Evolutionary conservation across 2,329 filamentous ascomycete species (phyloP).

Genomic region (Colletotrichum neosansevieriae): DNA sequence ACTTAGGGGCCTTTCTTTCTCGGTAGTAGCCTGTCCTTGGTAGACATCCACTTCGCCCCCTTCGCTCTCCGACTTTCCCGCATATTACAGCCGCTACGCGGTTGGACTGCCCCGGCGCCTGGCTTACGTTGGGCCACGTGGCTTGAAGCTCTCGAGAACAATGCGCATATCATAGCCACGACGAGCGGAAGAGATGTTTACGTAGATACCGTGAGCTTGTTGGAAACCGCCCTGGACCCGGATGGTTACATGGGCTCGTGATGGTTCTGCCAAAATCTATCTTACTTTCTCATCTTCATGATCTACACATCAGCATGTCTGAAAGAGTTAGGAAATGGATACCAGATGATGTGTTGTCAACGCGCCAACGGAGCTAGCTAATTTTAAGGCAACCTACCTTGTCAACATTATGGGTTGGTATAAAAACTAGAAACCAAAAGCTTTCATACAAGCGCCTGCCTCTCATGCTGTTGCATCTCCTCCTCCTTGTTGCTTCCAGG

Average conservation of each 20-base stretch:
- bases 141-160: conserved; percentile 76
- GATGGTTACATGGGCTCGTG: conserved; percentile 18
- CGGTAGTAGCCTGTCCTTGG: conserved; percentile 65
- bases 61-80: conserved; percentile 78
- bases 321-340: no score
- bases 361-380: no score
- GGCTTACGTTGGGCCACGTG: conserved; percentile 75
- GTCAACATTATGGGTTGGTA: no score
- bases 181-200: conserved; percentile 71
- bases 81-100: conserved; percentile 73
- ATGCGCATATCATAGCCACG: conserved; percentile 73
- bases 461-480: conserved; percentile 45
- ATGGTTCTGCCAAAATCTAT: background rate
- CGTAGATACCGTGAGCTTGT: conserved; percentile 70
- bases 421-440: no score
- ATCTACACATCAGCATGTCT: no score
- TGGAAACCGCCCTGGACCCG: conserved; percentile 33
- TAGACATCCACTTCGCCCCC: conserved; percentile 81
- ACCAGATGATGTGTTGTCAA: no score
- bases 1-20: conserved; percentile 76
- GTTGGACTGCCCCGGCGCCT: conserved; percentile 73
- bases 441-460: no score
- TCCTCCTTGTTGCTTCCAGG: conserved; percentile 80
- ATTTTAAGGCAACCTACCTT: no score
- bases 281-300: no score